Conservation (phyloP, 768 basidiomycete genomes). For the Leccinum incarnatum region DNA sequence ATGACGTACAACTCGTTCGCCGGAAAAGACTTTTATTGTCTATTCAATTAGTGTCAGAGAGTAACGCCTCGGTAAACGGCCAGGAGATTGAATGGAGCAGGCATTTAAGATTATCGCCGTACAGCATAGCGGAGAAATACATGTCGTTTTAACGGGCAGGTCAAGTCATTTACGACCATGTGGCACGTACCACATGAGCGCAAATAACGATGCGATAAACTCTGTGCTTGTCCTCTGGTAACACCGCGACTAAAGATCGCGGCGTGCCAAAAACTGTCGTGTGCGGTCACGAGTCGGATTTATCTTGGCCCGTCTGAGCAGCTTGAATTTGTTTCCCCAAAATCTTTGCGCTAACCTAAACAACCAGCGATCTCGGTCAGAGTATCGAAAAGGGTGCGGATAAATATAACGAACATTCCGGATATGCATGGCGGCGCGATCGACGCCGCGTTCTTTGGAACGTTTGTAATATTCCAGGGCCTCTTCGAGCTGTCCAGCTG, state of each 20-base stretch:
- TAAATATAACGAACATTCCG: constrained; percentile 58
- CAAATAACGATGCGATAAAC: constrained; percentile 17
- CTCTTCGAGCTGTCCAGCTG: constrained; percentile 78
- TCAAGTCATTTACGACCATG: constrained; percentile 14
- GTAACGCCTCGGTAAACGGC: constrained; percentile 20
- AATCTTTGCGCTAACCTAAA: constrained; percentile 79
- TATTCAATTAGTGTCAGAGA: constrained; percentile 15
- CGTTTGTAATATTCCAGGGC: constrained; percentile 80
- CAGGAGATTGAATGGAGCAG: constrained; percentile 29
- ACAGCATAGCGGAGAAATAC: constrained; percentile 8
- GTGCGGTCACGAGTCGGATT: constrained; percentile 27
- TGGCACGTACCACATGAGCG: constrained; percentile 5
- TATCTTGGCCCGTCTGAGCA: constrained; percentile 29
- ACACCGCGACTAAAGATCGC: constrained; percentile 4
- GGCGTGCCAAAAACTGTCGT: constrained; percentile 2
- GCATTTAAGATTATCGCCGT: constrained; percentile 13
- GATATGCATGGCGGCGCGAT: constrained; percentile 79
- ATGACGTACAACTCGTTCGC: constrained; percentile 20
- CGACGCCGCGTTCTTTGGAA: constrained; percentile 73
- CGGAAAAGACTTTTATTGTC: constrained; percentile 22
- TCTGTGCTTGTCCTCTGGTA: constrained; percentile 5
- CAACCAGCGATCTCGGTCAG: constrained; percentile 15
- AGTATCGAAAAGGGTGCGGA: constrained; percentile 17
- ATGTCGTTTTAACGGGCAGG: constrained; percentile 6
- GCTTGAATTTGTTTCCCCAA: constrained; percentile 56